Base-by-base conservation (phyloP, 2,329 filamentous ascomycete genomes). In the Plectosphaerella sp. region DNA sequence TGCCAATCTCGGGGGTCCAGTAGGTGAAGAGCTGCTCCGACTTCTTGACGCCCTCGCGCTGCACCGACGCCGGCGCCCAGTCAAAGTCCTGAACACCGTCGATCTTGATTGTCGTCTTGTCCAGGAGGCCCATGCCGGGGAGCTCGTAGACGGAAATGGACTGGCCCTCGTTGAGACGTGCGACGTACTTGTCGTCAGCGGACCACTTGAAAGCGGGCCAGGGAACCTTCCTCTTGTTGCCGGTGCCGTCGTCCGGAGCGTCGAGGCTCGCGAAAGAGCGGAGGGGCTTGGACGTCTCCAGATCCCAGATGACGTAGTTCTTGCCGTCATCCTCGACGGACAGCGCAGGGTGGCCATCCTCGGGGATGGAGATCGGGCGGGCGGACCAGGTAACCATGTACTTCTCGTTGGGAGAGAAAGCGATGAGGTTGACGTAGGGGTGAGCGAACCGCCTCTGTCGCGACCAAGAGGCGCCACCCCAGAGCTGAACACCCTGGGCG, bases 171-270 rank as follows among this genome's bases (percentile, higher is more conserved):
- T 86, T 91, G 77, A 97, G 85, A 57, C 94, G 86, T 20, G 94
- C 94, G 56, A 97, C 92, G 69, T 96, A 99, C 72, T 95, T 94
- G 74, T 97, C 91, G 67, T 99, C 94, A 3, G 94, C 79, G 28
- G 94, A 97, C 94, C 94, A 99, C 77, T 99, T 99, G 84, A 99
- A 99, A 2, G 93, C 92, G 22, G 94, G 94, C 94, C 94, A 99
- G 66, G 94, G 89, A 62, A 95, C 85, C 82, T 97, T 97, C 72
- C 91, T 90, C 43, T 72, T 71, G 79, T 96, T 95, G 58, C 82
- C 75, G 28, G 83, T 81, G 55, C 83, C 77, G 55, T 83, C 83
- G 37, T 86, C 82, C 28, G 89, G 84, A 14, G 89, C 74, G 60
- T 99, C 94, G 58, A 96, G 82, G 61, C 93, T 96, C 57, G 90